phyloP scores from a whole-genome alignment of 768 basidiomycete genomes.

The Clitopilus hobsonii region DNA sequence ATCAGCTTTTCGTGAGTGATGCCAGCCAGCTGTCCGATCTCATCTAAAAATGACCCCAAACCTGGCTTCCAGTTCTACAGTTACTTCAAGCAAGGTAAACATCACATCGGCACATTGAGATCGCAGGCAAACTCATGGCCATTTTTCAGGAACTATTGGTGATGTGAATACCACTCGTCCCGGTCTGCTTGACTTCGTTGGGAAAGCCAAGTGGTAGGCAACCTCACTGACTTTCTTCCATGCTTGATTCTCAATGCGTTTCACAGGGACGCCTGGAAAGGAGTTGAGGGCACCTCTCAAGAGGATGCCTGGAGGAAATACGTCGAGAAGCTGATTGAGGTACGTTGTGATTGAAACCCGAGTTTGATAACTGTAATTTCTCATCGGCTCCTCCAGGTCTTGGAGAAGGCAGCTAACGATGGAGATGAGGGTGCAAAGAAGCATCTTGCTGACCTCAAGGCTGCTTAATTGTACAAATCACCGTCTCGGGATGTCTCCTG shows the following conservation, averaged over 20 bases:
- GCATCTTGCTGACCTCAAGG: slow-evolving; percentile 57
- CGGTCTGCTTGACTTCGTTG: slow-evolving; percentile 80
- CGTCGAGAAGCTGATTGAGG: slow-evolving; percentile 69
- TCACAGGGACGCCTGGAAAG: slow-evolving; percentile 90
- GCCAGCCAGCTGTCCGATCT: slow-evolving; percentile 5
- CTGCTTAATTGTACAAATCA: slow-evolving; percentile 13
- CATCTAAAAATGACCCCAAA: slow-evolving; percentile 3
- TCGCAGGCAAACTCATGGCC: slow-evolving; percentile 1
- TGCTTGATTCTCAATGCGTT: too few relatives aligned
- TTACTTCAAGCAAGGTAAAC: slow-evolving; percentile 86
- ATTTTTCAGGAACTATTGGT: slow-evolving; percentile 58
- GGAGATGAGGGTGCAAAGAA: slow-evolving; percentile 49
- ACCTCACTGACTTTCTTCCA: neutral
- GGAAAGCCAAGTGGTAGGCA: slow-evolving; percentile 84
- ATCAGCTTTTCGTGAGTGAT: slow-evolving; percentile 76
- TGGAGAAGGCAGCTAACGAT: slow-evolving; percentile 50
- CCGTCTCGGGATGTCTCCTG: too few relatives aligned
- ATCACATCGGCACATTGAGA: slow-evolving; percentile 4
- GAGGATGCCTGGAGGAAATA: slow-evolving; percentile 74
- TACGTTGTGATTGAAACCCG: too few relatives aligned
- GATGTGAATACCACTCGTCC: slow-evolving; percentile 63
- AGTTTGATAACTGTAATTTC: too few relatives aligned
- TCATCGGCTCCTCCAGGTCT: slow-evolving; percentile 1
- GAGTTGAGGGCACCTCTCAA: slow-evolving; percentile 62
- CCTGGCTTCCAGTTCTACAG: slow-evolving; percentile 72